These are phyloP conservation scores for Rhodotorula sp. DNA, from an alignment of 1,284 basidiomycete species.

Conservation along the genomic window DNA sequence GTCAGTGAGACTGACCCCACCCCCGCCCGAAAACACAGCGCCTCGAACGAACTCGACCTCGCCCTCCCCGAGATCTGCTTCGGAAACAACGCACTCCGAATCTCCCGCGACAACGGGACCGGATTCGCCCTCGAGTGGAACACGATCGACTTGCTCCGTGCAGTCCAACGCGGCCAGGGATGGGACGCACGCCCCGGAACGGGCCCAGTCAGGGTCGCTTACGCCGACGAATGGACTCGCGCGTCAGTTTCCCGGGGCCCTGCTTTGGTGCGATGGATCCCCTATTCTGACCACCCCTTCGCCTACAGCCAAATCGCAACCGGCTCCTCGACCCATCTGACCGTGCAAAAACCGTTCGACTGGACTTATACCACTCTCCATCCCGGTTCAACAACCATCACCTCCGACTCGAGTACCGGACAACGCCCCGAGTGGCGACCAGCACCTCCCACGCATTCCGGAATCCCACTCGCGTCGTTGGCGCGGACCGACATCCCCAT, in stretches of 20 bases:
- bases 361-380: conserved; percentile 97
- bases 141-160: conserved; percentile 65
- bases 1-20: conserved; percentile 52
- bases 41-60: conserved; percentile 69
- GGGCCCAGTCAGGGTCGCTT: conserved; percentile 86
- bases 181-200: conserved; percentile 55
- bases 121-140: conserved; percentile 45
- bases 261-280: not conserved
- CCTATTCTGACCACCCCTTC: not conserved
- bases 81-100: conserved; percentile 72
- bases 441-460: conserved; percentile 52
- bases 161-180: conserved; percentile 65
- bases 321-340: conserved; percentile 17
- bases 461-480: conserved; percentile 75
- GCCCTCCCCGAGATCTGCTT: conserved; percentile 98
- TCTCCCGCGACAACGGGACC: conserved; percentile 51
- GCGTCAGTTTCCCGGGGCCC: conserved; percentile 28
- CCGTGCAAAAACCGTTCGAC: conserved; percentile 72
- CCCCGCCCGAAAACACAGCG: conserved; percentile 59
- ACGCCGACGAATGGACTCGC: conserved; percentile 93
- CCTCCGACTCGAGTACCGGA: not conserved
- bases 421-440: conserved; percentile 27
- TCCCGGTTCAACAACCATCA: conserved; percentile 54
- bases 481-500: conserved; percentile 83
- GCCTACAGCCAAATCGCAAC: conserved; percentile 54